phyloP scores from a whole-genome alignment of 352 stramenopile genomes.

The Phytophthora citricola region DNA sequence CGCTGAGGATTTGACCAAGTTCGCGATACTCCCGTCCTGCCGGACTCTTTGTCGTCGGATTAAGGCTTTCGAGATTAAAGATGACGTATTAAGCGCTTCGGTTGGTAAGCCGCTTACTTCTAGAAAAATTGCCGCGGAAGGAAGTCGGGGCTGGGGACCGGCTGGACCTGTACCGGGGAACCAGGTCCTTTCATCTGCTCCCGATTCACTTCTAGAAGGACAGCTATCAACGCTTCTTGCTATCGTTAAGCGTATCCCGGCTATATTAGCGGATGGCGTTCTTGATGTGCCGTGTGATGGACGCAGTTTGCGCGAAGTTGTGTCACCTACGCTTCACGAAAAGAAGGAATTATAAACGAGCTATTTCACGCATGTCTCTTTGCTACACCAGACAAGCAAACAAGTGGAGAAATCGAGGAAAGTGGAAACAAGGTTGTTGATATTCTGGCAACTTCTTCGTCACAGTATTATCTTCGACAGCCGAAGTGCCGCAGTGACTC shows the following conservation, averaged over 20 bases:
- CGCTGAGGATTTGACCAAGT: constrained; percentile 47
- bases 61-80: constrained; percentile 48
- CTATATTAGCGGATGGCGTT: constrained; percentile 50
- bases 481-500: constrained; percentile 85
- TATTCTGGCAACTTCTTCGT: constrained; percentile 41
- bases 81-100: constrained; percentile 16
- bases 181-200: constrained; percentile 17
- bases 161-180: constrained; percentile 12
- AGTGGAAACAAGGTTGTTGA: constrained; percentile 17
- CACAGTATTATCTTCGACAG: constrained; percentile 80
- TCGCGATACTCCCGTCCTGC: constrained; percentile 55
- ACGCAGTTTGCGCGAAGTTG: constrained; percentile 58
- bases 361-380: constrained; percentile 78
- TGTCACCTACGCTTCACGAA: constrained; percentile 54
- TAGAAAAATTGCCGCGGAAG: constrained; percentile 20
- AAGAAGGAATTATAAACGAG: constrained; percentile 74
- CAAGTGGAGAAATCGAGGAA: constrained; percentile 22
- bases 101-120: constrained; percentile 5
- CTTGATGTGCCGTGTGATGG: constrained; percentile 50
- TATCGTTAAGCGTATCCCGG: constrained; percentile 63
- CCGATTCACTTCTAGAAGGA: constrained; percentile 58
- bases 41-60: constrained; percentile 58
- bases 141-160: constrained; percentile 10
- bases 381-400: constrained; percentile 49
- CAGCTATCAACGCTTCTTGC: constrained; percentile 66